Percentiles rank a stretch among this genome's conserved stretches.
phyloP scores from a whole-genome alignment of 208 protist genomes.

The Herpetomonas tarakana region DNA sequence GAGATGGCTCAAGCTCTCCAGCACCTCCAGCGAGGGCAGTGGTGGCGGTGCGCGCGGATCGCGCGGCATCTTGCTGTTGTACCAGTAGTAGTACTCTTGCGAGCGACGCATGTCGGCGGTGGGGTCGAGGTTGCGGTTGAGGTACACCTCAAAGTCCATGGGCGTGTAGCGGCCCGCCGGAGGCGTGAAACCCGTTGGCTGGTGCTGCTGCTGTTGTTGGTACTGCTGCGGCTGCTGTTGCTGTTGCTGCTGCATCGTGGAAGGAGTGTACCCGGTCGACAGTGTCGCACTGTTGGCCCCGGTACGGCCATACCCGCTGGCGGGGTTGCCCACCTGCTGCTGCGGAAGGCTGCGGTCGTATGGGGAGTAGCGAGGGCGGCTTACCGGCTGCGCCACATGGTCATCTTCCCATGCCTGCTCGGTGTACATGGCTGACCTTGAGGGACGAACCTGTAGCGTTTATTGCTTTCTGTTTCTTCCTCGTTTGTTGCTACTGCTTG shows the following conservation, averaged over 20 bases:
- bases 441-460: background rate
- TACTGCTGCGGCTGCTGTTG: constrained; percentile 14
- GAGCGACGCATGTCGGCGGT: constrained; percentile 83
- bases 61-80: constrained; percentile 60
- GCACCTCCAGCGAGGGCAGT: constrained; percentile 59
- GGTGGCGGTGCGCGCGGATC: constrained; percentile 69
- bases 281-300: background rate
- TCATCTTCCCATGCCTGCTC: constrained; percentile 29
- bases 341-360: background rate
- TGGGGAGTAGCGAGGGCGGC: constrained; percentile 4
- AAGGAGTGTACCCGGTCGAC: background rate
- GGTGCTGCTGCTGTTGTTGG: constrained; percentile 11
- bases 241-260: too few species aligned
- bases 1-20: constrained; percentile 48
- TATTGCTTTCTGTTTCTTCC: background rate
- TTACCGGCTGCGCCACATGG: constrained; percentile 4
- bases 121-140: constrained; percentile 70
- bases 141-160: constrained; percentile 84
- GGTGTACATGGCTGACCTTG: constrained; percentile 18
- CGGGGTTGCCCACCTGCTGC: background rate
- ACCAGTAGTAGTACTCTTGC: constrained; percentile 85
- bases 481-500: background rate
- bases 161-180: constrained; percentile 54
- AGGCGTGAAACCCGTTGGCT: constrained; percentile 9
- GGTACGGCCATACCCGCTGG: background rate